A percentile compares a stretch with the other conserved stretches of the same genome.
These are phyloP conservation scores for Ceriops decandra DNA, from an alignment of 345 rosid species.

Conservation along the genomic window DNA sequence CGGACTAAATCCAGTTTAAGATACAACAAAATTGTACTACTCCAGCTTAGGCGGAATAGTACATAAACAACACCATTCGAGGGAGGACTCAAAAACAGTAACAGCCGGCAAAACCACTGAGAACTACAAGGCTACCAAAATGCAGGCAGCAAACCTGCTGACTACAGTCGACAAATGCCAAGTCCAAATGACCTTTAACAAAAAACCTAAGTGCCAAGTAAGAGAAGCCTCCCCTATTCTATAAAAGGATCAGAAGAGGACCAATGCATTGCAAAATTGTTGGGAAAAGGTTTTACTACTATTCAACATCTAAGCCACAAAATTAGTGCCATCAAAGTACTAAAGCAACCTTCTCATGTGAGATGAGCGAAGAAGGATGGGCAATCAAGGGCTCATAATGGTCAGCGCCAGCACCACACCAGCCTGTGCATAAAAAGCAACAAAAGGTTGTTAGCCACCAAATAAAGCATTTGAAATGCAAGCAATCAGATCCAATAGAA, in stretches of 20 bases:
- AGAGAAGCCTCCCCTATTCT: conserved; percentile 21
- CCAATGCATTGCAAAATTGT: neutral
- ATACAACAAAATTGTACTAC: conserved; percentile 26
- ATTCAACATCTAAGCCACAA: conserved; percentile 27
- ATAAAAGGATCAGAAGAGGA: conserved; percentile 4
- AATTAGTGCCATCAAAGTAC: conserved; percentile 57
- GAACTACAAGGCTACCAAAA: conserved; percentile 21
- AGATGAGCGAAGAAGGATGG: conserved; percentile 55
- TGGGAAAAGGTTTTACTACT: conserved; percentile 2
- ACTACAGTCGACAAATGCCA: conserved; percentile 18
- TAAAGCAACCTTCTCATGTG: conserved; percentile 82
- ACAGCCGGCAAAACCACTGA: conserved; percentile 29
- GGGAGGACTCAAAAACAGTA: conserved; percentile 2
- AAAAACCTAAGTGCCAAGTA: conserved; percentile 17
- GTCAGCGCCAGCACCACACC: conserved; percentile 99
- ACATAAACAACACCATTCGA: conserved; percentile 11
- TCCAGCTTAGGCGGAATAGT: conserved; percentile 22
- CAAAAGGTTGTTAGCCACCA: neutral
- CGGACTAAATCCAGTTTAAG: conserved; percentile 17
- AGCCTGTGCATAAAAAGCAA: conserved; percentile 43
- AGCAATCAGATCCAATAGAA: neutral
- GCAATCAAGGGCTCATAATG: conserved; percentile 94
- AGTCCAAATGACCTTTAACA: conserved; percentile 16
- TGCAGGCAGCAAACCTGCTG: conserved; percentile 29
- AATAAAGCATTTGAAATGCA: neutral